These are phyloP conservation scores for Chrysosporium keratinophilum DNA, from an alignment of 2,329 filamentous ascomycete species.

Conservation along the genomic window DNA sequence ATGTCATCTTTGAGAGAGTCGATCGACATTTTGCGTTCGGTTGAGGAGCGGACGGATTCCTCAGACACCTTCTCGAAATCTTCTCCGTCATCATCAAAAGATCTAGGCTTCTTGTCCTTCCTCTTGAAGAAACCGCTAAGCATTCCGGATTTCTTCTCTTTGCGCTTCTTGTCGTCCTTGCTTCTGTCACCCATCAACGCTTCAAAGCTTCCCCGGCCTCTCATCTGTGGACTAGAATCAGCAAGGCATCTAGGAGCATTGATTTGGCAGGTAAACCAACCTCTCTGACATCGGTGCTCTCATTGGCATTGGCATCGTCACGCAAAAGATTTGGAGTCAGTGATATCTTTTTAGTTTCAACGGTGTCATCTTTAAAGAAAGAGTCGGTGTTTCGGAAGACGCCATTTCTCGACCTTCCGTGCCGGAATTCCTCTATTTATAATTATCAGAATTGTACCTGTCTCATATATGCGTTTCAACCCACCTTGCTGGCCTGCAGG, in stretches of 20 bases:
- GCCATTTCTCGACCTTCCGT: constrained; percentile 61
- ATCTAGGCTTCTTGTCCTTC: constrained; percentile 51
- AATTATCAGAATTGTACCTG: neutral
- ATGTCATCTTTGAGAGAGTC: constrained; percentile 35
- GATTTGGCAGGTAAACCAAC: constrained; percentile 19
- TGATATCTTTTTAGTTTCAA: constrained; percentile 94
- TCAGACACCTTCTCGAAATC: constrained; percentile 51
- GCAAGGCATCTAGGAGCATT: neutral
- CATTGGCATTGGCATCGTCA: constrained; percentile 52
- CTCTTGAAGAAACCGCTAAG: constrained; percentile 59
- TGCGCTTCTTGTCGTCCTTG: constrained; percentile 68
- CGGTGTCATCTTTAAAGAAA: constrained; percentile 92
- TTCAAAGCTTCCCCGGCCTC: constrained; percentile 60
- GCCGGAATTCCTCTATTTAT: constrained; percentile 8
- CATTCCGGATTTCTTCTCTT: constrained; percentile 60
- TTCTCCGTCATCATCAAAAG: constrained; percentile 39
- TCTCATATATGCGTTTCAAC: neutral
- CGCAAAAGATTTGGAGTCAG: constrained; percentile 85
- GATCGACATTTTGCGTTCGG: constrained; percentile 36
- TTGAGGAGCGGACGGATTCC: constrained; percentile 42
- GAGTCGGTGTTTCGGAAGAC: constrained; percentile 87
- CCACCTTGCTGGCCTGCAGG: constrained; percentile 44
- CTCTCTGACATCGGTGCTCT: constrained; percentile 31
- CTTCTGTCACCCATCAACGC: constrained; percentile 53
- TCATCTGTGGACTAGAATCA: constrained; percentile 26